Percentiles rank a stretch among this genome's conserved stretches.
Conservation (phyloP, 2,329 filamentous ascomycete genomes). For the Diaporthe humulicola region DNA sequence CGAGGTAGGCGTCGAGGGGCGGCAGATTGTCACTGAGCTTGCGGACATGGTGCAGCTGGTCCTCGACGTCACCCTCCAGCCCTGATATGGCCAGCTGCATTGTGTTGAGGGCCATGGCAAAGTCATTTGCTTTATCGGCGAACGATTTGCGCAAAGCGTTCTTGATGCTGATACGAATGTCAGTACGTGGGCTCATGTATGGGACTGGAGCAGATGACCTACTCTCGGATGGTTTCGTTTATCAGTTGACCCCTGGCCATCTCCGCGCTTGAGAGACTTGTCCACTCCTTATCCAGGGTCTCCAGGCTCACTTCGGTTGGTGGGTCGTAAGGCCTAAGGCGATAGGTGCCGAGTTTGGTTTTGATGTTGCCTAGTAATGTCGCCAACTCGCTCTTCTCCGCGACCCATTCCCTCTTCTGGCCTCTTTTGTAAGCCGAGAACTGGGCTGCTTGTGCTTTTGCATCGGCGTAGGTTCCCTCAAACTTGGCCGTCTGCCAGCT, state of each 20-base stretch:
- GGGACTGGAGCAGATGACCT: conserved; percentile 50
- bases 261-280: conserved; percentile 82
- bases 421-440: conserved; percentile 93
- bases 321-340: conserved; percentile 90
- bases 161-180: conserved; percentile 77
- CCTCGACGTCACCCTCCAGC: conserved; percentile 96
- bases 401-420: conserved; percentile 94
- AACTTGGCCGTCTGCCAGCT: conserved; percentile 86
- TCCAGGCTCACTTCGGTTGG: conserved; percentile 87
- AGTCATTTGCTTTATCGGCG: conserved; percentile 98
- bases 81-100: conserved; percentile 95
- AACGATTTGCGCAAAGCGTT: conserved; percentile 93
- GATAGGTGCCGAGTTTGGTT: conserved; percentile 96
- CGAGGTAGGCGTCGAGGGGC: conserved; percentile 91
- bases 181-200: neutral
- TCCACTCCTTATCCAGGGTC: conserved; percentile 86
- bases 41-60: conserved; percentile 89
- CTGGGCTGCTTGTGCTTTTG: conserved; percentile 85
- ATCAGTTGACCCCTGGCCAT: conserved; percentile 92
- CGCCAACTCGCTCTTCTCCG: conserved; percentile 95
- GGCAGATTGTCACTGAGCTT: conserved; percentile 87
- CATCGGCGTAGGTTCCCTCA: conserved; percentile 91
- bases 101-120: conserved; percentile 94
- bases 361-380: conserved; percentile 98
- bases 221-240: conserved; percentile 98